Evolutionary conservation across 2,329 filamentous ascomycete species (phyloP).

Genomic region (Colletotrichum costaricense): DNA sequence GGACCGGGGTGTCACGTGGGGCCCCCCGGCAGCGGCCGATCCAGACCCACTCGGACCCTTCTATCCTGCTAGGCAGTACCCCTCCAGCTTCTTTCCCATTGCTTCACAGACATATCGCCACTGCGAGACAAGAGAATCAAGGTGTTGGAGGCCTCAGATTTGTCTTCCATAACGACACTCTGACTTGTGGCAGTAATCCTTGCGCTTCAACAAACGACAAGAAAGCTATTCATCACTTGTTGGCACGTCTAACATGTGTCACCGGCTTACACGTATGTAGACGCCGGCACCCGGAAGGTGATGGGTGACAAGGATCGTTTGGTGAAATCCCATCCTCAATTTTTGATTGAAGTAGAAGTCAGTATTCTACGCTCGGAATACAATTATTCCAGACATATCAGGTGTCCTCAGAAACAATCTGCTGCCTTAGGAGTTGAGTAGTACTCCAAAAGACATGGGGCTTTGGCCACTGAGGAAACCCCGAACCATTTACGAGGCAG

Average conservation of each 20-base stretch:
- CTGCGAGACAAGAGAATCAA: not conserved
- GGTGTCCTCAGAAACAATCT: not conserved
- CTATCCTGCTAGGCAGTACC: too few relatives aligned
- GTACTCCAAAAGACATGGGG: not conserved
- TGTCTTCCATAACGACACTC: not conserved
- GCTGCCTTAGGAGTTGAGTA: too few relatives aligned
- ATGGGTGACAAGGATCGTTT: not conserved
- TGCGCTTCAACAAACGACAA: not conserved
- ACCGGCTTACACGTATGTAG: not conserved
- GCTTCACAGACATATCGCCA: not conserved
- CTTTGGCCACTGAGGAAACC: not conserved
- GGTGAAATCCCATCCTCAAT: not conserved
- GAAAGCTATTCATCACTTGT: not conserved
- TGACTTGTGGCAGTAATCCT: not conserved
- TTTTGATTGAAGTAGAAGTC: not conserved
- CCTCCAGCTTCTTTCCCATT: not conserved
- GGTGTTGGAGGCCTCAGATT: not conserved
- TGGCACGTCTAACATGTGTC: not conserved
- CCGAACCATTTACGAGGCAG: not conserved
- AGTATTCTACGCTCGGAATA: not conserved
- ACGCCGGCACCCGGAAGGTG: not conserved
- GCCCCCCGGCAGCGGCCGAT: not conserved
- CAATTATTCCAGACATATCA: too few relatives aligned
- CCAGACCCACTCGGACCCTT: not conserved
- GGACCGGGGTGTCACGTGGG: conserved; percentile 14